phyloP scores from a whole-genome alignment of 169 alveolate genomes.

The Eimeria acervulina region DNA sequence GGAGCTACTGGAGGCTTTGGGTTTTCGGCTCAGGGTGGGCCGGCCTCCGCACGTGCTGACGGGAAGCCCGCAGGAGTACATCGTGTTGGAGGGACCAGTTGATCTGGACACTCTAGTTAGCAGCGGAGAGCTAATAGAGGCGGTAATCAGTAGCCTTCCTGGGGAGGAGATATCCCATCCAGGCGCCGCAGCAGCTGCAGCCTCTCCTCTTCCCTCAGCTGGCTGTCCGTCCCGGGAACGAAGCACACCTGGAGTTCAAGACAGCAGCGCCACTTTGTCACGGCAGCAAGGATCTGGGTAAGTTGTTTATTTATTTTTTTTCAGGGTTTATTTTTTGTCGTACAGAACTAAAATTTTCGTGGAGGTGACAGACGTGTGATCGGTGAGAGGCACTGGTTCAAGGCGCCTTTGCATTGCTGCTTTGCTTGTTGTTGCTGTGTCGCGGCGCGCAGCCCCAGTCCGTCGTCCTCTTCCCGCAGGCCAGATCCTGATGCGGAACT shows the following conservation, averaged over 20 bases:
- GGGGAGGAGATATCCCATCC: neutral
- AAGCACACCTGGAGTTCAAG: neutral
- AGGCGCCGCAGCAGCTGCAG: neutral
- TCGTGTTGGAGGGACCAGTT: neutral
- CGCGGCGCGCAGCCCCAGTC: neutral
- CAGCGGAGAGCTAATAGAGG: constrained; percentile 38
- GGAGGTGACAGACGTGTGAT: neutral
- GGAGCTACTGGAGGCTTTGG: constrained; percentile 32
- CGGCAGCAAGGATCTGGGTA: neutral
- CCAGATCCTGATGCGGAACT: constrained; percentile 27
- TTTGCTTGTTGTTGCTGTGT: neutral
- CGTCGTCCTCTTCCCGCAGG: constrained; percentile 33
- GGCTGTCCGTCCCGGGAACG: neutral
- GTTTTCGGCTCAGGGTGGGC: constrained; percentile 26
- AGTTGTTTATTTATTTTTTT: neutral
- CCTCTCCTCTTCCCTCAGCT: neutral
- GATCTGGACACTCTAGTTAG: neutral
- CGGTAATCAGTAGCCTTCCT: constrained; percentile 6
- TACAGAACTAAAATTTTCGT: neutral
- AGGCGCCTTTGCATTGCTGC: neutral
- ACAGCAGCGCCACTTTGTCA: neutral
- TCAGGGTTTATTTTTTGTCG: neutral
- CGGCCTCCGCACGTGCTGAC: constrained; percentile 52
- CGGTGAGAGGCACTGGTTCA: neutral
- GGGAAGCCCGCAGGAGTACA: constrained; percentile 50